Conservation (phyloP, 345 rosid genomes). For the Eutrema heterophyllum region DNA sequence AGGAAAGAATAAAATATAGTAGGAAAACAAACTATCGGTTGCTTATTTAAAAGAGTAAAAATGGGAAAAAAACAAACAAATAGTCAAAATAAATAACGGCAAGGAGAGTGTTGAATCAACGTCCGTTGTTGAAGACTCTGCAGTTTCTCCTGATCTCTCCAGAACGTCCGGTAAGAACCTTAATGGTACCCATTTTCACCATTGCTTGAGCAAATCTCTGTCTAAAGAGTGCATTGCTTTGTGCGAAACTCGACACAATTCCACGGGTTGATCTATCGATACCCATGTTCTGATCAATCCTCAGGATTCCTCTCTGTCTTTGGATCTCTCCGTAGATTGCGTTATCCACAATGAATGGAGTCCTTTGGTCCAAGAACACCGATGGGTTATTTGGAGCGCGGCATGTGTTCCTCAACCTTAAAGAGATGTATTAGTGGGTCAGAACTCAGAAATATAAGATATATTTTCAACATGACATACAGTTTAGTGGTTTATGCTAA, state of each 20-base stretch:
- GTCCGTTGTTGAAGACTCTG: too few species aligned
- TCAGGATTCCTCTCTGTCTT: slow-evolving; percentile 45
- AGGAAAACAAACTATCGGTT: neutral
- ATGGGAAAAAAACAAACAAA: neutral
- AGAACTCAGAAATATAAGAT: neutral
- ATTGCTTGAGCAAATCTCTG: too few species aligned
- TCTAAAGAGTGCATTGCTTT: too few species aligned
- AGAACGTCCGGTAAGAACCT: too few species aligned
- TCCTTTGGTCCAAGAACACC: slow-evolving; percentile 56
- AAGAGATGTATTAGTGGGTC: neutral
- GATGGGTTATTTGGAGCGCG: slow-evolving; percentile 40
- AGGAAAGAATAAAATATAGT: neutral
- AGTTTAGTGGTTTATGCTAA: neutral
- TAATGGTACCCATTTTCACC: too few species aligned
- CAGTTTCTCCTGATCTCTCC: too few species aligned
- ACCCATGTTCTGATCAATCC: slow-evolving; percentile 56
- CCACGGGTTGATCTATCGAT: slow-evolving; percentile 34
- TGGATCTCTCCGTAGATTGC: slow-evolving; percentile 40
- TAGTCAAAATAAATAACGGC: neutral
- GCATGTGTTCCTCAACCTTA: slow-evolving; percentile 37
- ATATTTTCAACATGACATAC: neutral
- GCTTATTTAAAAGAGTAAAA: neutral
- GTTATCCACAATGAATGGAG: slow-evolving; percentile 44
- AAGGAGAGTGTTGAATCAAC: too few species aligned
- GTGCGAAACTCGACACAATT: slow-evolving; percentile 40